These are phyloP conservation scores for Dysphania ambrosioides DNA, from an alignment of 148 eudicot genomes.

Conservation along the genomic window DNA sequence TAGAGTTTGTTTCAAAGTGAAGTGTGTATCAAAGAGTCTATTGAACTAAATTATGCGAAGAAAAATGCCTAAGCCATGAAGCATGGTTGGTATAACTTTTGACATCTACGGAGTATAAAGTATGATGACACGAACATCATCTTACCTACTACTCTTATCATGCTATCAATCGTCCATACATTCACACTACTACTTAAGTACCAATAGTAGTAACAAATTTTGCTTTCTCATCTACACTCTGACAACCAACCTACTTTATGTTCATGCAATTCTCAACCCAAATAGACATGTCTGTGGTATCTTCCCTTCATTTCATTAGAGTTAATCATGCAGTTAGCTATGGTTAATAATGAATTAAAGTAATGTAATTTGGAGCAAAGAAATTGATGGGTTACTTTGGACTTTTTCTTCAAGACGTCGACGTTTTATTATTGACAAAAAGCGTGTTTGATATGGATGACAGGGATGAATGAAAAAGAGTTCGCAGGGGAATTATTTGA, in stretches of 20 bases:
- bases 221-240: background rate
- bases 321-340: too few species aligned
- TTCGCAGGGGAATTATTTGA: conserved; percentile 50
- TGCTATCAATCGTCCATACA: background rate
- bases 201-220: conserved; percentile 4
- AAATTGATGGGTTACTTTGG: background rate
- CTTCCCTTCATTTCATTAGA: too few species aligned
- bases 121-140: conserved; percentile 1
- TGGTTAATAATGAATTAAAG: too few species aligned
- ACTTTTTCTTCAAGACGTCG: background rate
- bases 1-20: background rate
- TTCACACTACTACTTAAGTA: background rate
- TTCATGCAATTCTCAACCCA: background rate
- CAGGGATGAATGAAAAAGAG: conserved; percentile 57
- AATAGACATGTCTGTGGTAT: too few species aligned
- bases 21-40: background rate
- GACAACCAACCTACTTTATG: background rate
- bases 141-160: conserved; percentile 5
- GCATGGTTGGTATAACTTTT: background rate
- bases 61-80: background rate
- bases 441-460: background rate
- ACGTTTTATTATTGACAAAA: conserved; percentile 1
- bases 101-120: too few species aligned
- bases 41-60: background rate
- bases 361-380: too few species aligned